These are phyloP conservation scores for Salix dunnii DNA, from an alignment of 345 rosid species.

Conservation along the genomic window DNA sequence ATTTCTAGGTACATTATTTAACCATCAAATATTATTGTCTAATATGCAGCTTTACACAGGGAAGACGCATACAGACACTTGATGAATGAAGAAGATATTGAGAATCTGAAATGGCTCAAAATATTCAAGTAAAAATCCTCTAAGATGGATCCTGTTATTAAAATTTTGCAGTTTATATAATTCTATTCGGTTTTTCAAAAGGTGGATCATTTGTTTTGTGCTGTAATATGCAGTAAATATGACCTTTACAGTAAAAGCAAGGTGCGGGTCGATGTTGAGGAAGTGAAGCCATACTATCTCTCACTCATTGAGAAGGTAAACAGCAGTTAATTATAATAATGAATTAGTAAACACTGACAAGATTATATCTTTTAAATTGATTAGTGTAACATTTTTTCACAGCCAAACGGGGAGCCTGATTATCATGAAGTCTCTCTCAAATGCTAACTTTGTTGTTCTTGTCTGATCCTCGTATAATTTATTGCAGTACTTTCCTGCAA, in stretches of 20 bases:
- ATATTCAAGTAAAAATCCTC: constrained; percentile 52
- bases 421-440: too few relatives aligned
- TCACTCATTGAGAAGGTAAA: constrained; percentile 55
- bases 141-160: not conserved
- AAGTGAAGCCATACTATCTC: constrained; percentile 71
- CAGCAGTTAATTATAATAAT: too few relatives aligned
- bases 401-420: too few relatives aligned
- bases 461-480: too few relatives aligned
- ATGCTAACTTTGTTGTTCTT: too few relatives aligned
- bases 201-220: not conserved
- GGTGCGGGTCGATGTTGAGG: constrained; percentile 58
- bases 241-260: constrained; percentile 87
- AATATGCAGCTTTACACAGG: constrained; percentile 55
- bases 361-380: too few relatives aligned
- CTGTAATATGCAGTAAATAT: constrained; percentile 52
- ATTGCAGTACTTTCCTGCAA: constrained; percentile 50
- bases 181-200: too few relatives aligned
- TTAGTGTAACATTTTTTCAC: too few relatives aligned
- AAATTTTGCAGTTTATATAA: too few relatives aligned
- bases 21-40: too few relatives aligned
- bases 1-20: too few relatives aligned
- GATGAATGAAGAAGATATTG: constrained; percentile 62
- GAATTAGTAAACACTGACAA: too few relatives aligned
- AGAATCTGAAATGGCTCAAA: constrained; percentile 69
- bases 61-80: constrained; percentile 60